Evolutionary conservation across 129 eudicot species (phyloP), one percentile per base, ranked within the genome.

Genomic region (Flaveria linearis): DNA sequence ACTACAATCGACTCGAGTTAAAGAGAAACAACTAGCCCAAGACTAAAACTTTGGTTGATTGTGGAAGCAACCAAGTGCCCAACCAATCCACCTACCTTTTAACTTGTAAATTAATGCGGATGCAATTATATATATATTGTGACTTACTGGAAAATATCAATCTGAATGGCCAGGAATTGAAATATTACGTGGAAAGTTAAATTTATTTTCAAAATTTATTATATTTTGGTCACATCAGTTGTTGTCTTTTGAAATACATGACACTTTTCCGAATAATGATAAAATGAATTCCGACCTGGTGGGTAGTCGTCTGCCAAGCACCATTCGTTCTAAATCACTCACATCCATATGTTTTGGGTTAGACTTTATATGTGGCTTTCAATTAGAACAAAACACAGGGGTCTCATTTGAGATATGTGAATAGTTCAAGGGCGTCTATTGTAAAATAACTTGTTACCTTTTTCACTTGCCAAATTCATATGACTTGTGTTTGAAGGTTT

Each of bases 131-230:
- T 20, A 20, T 20, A 20, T 20, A 20, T 20, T 20, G 22, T 20
- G 22, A 20, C 22, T 20, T 20, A 20, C 0, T 20, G 22, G 22
- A 20, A 20, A 65, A 52, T 30, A 78, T 69, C 13, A 45, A 45
- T 45, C 60, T 80, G 84, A 74, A 80, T 74, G 84, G 84, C 50
- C 47, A 80, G 50, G 2, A 80, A 16, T 80, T 74, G 61, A 36
- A 65, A 73, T 58, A 53, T 66, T 67, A 74, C 84, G 84, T 80
- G 84, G 84, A 80, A 80, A 66, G 22, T 67, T 22, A 7, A 66
- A 7, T 55, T 25, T 53, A 43, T 45, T 42, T 66, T 52, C 1
- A 74, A 73, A 73, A 16, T 63, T 42, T 62, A 49, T 39, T 39
- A 52, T 2, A 72, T 30, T 63, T 64, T 79, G 69, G 78, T 79